phyloP scores from a whole-genome alignment of 2,329 filamentous ascomycete genomes.

The Cytospora leucostoma region DNA sequence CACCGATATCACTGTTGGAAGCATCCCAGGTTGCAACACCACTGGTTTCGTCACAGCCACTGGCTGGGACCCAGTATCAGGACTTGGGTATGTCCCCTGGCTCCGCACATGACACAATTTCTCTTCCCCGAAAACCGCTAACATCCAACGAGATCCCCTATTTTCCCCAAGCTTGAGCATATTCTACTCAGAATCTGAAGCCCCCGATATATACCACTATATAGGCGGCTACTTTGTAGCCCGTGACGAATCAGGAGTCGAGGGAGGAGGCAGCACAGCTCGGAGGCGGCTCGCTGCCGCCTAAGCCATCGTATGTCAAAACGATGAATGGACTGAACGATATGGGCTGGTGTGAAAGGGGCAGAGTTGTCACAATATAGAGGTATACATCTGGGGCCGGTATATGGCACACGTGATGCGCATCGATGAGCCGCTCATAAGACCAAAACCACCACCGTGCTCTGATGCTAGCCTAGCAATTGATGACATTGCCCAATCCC shows the following conservation, averaged over 20 bases:
- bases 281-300: no score
- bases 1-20: slow-evolving; percentile 34
- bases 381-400: neutral
- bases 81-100: slow-evolving; percentile 27
- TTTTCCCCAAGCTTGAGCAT: neutral
- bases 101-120: neutral
- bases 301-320: no score
- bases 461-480: neutral
- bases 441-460: neutral
- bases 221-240: no score
- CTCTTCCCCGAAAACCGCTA: neutral
- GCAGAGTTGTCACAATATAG: neutral
- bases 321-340: no score
- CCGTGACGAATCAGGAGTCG: no score
- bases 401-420: neutral
- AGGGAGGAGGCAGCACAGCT: no score
- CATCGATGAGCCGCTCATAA: neutral
- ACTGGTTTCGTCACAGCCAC: slow-evolving; percentile 34
- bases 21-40: slow-evolving; percentile 37
- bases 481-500: neutral
- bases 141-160: neutral
- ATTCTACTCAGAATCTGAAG: neutral
- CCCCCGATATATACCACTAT: neutral
- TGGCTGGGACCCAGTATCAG: slow-evolving; percentile 36
- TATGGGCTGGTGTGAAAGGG: no score